These are phyloP conservation scores for Aspergillus tanneri DNA, from an alignment of 2,329 filamentous ascomycete genomes.

Conservation along the genomic window DNA sequence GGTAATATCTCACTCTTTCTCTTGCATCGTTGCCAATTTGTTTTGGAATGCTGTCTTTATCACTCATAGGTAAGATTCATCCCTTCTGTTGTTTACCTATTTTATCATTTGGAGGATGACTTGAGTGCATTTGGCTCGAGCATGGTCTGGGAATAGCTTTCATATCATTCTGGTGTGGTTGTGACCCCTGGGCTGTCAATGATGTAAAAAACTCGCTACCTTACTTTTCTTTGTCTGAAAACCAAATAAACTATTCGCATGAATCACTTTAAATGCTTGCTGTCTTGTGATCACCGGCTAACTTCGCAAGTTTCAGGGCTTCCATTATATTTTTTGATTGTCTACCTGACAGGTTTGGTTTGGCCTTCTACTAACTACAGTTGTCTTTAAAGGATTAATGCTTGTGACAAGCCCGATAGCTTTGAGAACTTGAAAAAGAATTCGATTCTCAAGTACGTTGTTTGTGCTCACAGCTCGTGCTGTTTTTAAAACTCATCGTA, in stretches of 20 bases:
- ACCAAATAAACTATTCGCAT: background rate
- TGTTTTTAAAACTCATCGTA: slow-evolving; percentile 38
- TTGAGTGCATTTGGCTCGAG: slow-evolving; percentile 99
- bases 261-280: slow-evolving; percentile 9
- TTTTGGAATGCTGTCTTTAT: background rate
- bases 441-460: slow-evolving; percentile 82
- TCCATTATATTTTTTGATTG: slow-evolving; percentile 7
- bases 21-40: slow-evolving; percentile 13
- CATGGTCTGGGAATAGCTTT: slow-evolving; percentile 66
- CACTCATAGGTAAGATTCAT: slow-evolving; percentile 36
- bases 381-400: slow-evolving; percentile 70
- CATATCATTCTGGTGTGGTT: slow-evolving; percentile 73
- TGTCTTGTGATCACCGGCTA: slow-evolving; percentile 3
- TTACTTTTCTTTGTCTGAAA: slow-evolving; percentile 84
- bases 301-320: slow-evolving; percentile 5
- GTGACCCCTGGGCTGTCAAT: slow-evolving; percentile 69
- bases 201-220: slow-evolving; percentile 99
- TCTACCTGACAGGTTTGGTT: slow-evolving; percentile 4
- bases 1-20: slow-evolving; percentile 46
- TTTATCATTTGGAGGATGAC: slow-evolving; percentile 73
- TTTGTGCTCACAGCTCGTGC: slow-evolving; percentile 37
- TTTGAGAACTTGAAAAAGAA: slow-evolving; percentile 77
- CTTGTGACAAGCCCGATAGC: slow-evolving; percentile 89
- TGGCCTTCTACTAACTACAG: slow-evolving; percentile 27
- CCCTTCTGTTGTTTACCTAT: slow-evolving; percentile 8